phyloP scores from a whole-genome alignment of 495 filamentous ascomycete species.

The Daldinia concentrica region DNA sequence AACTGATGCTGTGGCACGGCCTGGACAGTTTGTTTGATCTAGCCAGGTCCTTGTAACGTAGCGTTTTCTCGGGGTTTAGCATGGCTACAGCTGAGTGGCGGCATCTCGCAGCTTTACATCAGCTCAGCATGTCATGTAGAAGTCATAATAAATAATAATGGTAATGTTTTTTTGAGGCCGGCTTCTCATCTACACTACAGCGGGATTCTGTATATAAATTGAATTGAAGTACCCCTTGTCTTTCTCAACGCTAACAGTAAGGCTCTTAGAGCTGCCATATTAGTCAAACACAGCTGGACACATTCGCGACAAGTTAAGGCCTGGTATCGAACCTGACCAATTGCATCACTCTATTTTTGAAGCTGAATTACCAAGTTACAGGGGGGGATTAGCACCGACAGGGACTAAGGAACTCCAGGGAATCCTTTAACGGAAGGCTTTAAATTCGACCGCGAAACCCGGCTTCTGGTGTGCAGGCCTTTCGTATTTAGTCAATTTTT shows the following conservation, averaged over 20 bases:
- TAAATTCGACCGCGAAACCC: slow-evolving; percentile 44
- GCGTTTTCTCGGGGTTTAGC: slow-evolving; percentile 13
- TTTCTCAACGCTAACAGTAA: slow-evolving; percentile 12
- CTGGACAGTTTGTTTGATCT: slow-evolving; percentile 24
- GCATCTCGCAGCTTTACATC: slow-evolving; percentile 39
- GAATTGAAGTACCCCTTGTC: neutral
- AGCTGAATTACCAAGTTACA: slow-evolving; percentile 39
- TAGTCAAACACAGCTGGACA: slow-evolving; percentile 34
- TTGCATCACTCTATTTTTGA: slow-evolving; percentile 15
- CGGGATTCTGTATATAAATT: slow-evolving; percentile 17
- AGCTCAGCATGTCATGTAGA: slow-evolving; percentile 8
- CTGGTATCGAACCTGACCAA: slow-evolving; percentile 29
- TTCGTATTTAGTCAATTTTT: slow-evolving; percentile 43
- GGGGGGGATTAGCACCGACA: slow-evolving; percentile 23
- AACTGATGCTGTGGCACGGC: slow-evolving; percentile 39
- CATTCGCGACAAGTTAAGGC: slow-evolving; percentile 24
- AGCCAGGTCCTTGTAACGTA: slow-evolving; percentile 38
- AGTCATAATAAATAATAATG: neutral
- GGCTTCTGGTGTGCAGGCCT: slow-evolving; percentile 28
- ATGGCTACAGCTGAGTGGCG: slow-evolving; percentile 27
- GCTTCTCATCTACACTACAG: neutral
- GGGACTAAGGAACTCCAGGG: slow-evolving; percentile 29
- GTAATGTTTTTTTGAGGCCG: neutral
- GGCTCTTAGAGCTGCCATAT: slow-evolving; percentile 20
- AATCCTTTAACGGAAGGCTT: slow-evolving; percentile 43